Evolutionary conservation across 1,139 yeast species (phyloP).

Genomic region (Candida glucosophila): DNA sequence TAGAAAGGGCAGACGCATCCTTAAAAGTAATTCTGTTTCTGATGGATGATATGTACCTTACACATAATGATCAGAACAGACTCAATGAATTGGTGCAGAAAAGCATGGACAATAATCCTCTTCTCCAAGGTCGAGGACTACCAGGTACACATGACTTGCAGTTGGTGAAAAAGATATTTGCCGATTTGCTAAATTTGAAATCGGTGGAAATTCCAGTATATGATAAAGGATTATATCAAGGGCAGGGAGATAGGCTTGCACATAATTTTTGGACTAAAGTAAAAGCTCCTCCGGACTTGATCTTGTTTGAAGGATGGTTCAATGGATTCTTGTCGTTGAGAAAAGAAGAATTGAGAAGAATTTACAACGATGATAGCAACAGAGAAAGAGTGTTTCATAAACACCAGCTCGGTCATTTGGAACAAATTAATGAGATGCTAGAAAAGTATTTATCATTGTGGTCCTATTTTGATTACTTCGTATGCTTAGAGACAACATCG

Average conservation of each 20-base stretch:
- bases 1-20: conserved; percentile 27
- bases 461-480: conserved; percentile 48
- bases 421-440: conserved; percentile 43
- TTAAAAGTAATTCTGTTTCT: conserved; percentile 52
- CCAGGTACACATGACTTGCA: conserved; percentile 89
- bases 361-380: conserved; percentile 13
- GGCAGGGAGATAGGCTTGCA: conserved; percentile 69
- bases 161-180: conserved; percentile 11
- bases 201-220: conserved; percentile 51
- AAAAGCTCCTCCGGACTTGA: conserved; percentile 43
- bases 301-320: conserved; percentile 93
- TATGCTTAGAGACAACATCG: conserved; percentile 50
- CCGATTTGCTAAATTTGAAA: conserved; percentile 8
- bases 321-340: conserved; percentile 56
- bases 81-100: conserved; percentile 26
- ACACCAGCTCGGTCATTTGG: conserved; percentile 20
- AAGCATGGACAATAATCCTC: conserved; percentile 30
- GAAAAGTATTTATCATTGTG: conserved; percentile 47
- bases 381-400: conserved; percentile 13
- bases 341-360: conserved; percentile 11
- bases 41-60: conserved; percentile 79
- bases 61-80: conserved; percentile 47
- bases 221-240: conserved; percentile 67
- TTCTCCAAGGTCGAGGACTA: conserved; percentile 74
- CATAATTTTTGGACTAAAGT: conserved; percentile 27